These are phyloP conservation scores for Toxicodendron radicans DNA, from an alignment of 345 rosid species.

Conservation along the genomic window DNA sequence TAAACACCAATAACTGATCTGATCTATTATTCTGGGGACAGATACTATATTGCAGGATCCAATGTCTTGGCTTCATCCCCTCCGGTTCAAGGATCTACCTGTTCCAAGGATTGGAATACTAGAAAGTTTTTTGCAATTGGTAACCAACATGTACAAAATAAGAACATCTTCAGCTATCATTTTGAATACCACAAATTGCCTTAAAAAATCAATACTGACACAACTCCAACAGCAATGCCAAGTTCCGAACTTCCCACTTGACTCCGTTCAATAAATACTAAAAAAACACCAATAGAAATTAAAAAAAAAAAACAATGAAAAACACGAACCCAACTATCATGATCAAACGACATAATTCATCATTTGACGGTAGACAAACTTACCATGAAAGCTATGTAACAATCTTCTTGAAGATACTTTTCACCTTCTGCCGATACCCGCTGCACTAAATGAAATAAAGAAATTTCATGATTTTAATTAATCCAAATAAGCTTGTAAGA, in stretches of 20 bases:
- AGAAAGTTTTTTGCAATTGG: slow-evolving; percentile 16
- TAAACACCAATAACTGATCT: neutral
- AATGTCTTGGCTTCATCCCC: slow-evolving; percentile 18
- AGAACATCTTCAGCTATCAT: slow-evolving; percentile 27
- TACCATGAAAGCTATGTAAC: no score
- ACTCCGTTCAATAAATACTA: no score
- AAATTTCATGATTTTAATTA: no score
- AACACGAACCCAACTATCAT: no score
- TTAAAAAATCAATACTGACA: slow-evolving; percentile 18
- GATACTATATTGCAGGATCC: slow-evolving; percentile 7
- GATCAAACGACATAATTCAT: no score
- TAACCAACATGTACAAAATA: slow-evolving; percentile 13
- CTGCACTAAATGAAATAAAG: no score
- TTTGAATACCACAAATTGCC: slow-evolving; percentile 29
- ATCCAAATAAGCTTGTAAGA: no score
- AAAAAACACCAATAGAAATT: no score
- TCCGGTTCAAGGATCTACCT: slow-evolving; percentile 35
- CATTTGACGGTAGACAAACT: no score
- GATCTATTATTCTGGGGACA: neutral
- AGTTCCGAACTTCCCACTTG: slow-evolving; percentile 25
- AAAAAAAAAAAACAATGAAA: no score
- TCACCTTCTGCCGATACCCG: no score
- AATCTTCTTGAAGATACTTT: no score
- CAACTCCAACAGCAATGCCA: slow-evolving; percentile 10
- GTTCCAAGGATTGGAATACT: neutral